Base-by-base conservation (phyloP, 2,329 filamentous ascomycete species). In the Amauroascus verrucosus region DNA sequence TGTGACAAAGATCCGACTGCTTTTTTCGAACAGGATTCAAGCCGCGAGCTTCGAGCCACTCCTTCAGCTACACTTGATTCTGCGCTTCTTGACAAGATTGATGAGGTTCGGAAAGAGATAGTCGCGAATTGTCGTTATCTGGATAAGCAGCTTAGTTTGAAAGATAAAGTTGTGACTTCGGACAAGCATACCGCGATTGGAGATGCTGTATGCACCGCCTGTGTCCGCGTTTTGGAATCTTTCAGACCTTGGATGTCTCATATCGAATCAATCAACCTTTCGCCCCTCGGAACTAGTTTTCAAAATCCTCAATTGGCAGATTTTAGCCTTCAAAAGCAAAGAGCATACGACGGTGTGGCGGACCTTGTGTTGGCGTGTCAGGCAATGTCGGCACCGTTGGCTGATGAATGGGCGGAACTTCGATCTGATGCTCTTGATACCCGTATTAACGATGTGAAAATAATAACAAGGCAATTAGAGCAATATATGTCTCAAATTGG, bases 341-440 rank as follows among this genome's bases (percentile, higher is more conserved):
- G 85, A 61, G 76, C 95, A 16, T 97, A 97, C 69, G 93, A 97
- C 68, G 86, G 89, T 55, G 85, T 95, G 53, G 90, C 89, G 7
- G 93, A 97, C 66, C 78, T 98, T 26, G 73, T 97, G 3, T 72
- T 95, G 48, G 83, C 85, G 55, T 96, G 90, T 63, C 93, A 98
- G 70, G 83, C 86, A 22, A 85, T 97, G n/a, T 87, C 89, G 5
- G 88, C 88, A 7, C 93, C 93, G 5, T 71, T 98, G 41, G 87
- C 85, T 7, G 93, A 98, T 65, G 93, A 98, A 70, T 98, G 93
- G 93, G 82, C 90, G 3, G 89, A 95, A 66, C 77, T 90, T n/a
- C 83, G 89, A 41, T 88, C 89, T 1, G 88, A 95, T 65, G 86
- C 90, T 6, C 75, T 98, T 28, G 91, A 96, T 64, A 88, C 88